Base-by-base conservation (phyloP, 176 grass and related monocot genomes). In the Zea mays region DNA sequence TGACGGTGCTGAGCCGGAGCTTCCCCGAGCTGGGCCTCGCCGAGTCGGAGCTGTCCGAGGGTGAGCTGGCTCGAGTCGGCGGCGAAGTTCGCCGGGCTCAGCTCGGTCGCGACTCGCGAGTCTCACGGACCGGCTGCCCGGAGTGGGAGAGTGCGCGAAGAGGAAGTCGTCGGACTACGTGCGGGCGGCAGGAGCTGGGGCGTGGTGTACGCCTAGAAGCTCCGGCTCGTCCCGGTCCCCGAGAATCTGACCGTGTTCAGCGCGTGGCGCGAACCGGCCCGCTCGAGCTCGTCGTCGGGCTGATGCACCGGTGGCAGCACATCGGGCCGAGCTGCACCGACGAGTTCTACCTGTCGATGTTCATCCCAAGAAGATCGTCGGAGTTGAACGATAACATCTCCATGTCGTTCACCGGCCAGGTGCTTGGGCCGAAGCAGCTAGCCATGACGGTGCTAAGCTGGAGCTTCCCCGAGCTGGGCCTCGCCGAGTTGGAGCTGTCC, bases 81-180 rank as follows among this genome's bases (percentile, higher is more conserved):
- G n/a, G n/a, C n/a, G n/a, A n/a, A n/a, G n/a, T n/a, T n/a, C n/a
- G n/a, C n/a, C n/a, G n/a, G n/a, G n/a, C n/a, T n/a, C 5, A 10
- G 72, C 16, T 83, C 84, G 80, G 13, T 75, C 84, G 1, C 81
- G 12, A 65, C 85, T 48, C 74, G 88, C 4, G 52, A 79, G 84
- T 11, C 93, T 97, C 57, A 16, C 10, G 5, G 86, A 86, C 15
- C 65, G 85, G 0, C 34, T 2, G 0, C 48, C 41, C 0, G 47
- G 17, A 0, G 2, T 6, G 1, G 83, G 80, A 2, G 5, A 14
- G 0, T 97, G 81, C 73, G 72, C 75, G 5, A 91, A 93, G 72
- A 61, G 66, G n/a, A 93, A 91, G 74, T 97, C 94, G 4, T n/a
- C n/a, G n/a, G 90, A 97, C 62, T 91, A 89, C 65, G 79, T 85